These are phyloP conservation scores for Phialophora tarda DNA, from an alignment of 2,329 filamentous ascomycete species.

Conservation along the genomic window DNA sequence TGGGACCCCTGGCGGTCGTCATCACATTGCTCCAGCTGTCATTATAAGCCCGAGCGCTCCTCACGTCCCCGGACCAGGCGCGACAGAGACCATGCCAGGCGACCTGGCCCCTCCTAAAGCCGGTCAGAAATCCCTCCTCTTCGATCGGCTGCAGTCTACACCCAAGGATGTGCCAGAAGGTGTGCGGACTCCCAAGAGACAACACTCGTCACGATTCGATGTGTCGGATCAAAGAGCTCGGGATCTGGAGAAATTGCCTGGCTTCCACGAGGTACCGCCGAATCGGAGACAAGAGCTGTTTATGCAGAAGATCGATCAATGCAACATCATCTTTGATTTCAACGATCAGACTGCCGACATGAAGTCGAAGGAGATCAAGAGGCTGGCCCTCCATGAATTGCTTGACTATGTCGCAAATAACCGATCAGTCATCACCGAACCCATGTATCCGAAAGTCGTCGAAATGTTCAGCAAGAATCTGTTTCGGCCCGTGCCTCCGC, in stretches of 20 bases:
- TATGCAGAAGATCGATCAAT: conserved; percentile 99
- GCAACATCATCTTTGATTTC: conserved; percentile 99
- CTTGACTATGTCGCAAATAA: conserved; percentile 99
- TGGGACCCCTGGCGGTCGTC: conserved; percentile 68
- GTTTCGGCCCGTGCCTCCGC: conserved; percentile 94
- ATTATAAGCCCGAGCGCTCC: conserved; percentile 94
- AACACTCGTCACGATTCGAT: conserved; percentile 97
- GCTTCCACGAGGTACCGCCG: conserved; percentile 96
- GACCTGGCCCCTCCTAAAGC: conserved; percentile 94
- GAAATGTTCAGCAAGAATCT: conserved; percentile 99
- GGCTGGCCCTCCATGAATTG: conserved; percentile 90
- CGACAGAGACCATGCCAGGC: conserved; percentile 96
- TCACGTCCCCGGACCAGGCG: conserved; percentile 91
- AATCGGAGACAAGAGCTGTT: conserved; percentile 95
- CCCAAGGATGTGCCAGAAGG: conserved; percentile 97
- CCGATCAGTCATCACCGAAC: conserved; percentile 95
- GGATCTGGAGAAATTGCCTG: conserved; percentile 94
- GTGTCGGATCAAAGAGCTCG: conserved; percentile 88
- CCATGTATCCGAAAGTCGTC: conserved; percentile 97
- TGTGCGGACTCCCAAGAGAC: conserved; percentile 90
- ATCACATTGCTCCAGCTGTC: conserved; percentile 78
- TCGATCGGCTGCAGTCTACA: conserved; percentile 86
- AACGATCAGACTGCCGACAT: conserved; percentile 98
- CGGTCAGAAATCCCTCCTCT: conserved; percentile 85
- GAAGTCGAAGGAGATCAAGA: conserved; percentile 99